These are phyloP conservation scores for Umbelopsis vinacea DNA, from an alignment of 192 early-diverging fungal genomes.

Conservation along the genomic window DNA sequence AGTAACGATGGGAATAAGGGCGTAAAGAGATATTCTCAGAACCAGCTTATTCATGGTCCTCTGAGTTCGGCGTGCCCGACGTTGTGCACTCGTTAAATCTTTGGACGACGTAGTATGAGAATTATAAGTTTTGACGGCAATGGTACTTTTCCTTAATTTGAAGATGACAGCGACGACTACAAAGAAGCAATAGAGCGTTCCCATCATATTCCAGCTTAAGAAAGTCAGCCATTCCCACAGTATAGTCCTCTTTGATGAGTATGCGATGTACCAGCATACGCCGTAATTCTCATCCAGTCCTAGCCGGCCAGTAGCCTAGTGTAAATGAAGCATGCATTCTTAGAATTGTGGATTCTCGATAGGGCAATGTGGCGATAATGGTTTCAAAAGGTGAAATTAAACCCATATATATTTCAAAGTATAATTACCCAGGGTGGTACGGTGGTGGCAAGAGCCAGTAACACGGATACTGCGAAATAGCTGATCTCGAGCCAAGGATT, in stretches of 20 bases:
- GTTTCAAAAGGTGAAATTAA: not conserved
- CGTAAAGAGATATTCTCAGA: slow-evolving; percentile 24
- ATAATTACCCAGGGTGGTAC: slow-evolving; percentile 24
- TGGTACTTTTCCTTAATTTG: slow-evolving; percentile 3
- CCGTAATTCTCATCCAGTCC: slow-evolving; percentile 23
- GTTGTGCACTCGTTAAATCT: not conserved
- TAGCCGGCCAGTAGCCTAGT: slow-evolving; percentile 12
- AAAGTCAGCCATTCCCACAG: slow-evolving; percentile 28
- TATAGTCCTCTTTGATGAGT: slow-evolving; percentile 22
- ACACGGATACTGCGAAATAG: slow-evolving; percentile 7
- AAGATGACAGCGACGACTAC: slow-evolving; percentile 21
- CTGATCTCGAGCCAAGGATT: not conserved
- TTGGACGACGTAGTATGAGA: not conserved
- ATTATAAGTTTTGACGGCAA: not conserved
- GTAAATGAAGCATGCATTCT: not conserved
- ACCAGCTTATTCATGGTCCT: slow-evolving; percentile 19
- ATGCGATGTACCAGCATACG: slow-evolving; percentile 23
- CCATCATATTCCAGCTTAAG: slow-evolving; percentile 18
- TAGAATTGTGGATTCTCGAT: not conserved
- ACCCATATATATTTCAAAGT: too few relatives aligned
- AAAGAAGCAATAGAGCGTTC: slow-evolving; percentile 25
- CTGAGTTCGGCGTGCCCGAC: slow-evolving; percentile 5
- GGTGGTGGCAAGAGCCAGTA: slow-evolving; percentile 11
- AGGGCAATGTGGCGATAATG: not conserved
- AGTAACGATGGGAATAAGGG: slow-evolving; percentile 28